phyloP scores from a whole-genome alignment of 768 basidiomycete species.

The Boletus huronensis region DNA sequence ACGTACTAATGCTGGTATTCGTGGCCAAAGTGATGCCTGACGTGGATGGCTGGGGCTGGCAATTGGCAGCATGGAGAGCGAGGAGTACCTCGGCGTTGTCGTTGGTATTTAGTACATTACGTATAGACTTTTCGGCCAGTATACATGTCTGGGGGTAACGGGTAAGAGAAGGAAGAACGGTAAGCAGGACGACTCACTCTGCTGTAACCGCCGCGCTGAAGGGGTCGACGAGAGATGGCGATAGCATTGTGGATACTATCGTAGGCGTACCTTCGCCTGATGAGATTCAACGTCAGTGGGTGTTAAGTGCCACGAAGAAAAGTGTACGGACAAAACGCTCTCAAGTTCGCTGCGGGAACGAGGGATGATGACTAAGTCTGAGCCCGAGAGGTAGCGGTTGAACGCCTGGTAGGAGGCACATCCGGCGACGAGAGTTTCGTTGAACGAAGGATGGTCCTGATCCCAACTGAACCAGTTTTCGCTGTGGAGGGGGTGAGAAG shows the following conservation, averaged over 20 bases:
- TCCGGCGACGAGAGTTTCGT: slow-evolving; percentile 71
- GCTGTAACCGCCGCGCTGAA: slow-evolving; percentile 55
- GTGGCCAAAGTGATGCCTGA: slow-evolving; percentile 15
- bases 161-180: not conserved
- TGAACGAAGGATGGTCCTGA: slow-evolving; percentile 60
- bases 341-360: slow-evolving; percentile 63
- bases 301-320: not conserved
- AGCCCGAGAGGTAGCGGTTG: slow-evolving; percentile 66
- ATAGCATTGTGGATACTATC: slow-evolving; percentile 82
- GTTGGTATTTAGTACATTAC: slow-evolving; percentile 61
- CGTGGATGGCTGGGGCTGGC: slow-evolving; percentile 9
- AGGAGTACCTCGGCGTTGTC: slow-evolving; percentile 68
- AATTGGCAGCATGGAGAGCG: slow-evolving; percentile 48
- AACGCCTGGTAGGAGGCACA: slow-evolving; percentile 82
- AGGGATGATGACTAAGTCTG: slow-evolving; percentile 70
- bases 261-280: slow-evolving; percentile 69
- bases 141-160: slow-evolving; percentile 53
- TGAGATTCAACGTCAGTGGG: slow-evolving; percentile 6
- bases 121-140: slow-evolving; percentile 68
- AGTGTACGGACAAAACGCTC: slow-evolving; percentile 57
- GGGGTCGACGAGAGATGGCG: slow-evolving; percentile 58
- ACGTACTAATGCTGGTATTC: slow-evolving; percentile 23
- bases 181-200: slow-evolving; percentile 37
- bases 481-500: slow-evolving; percentile 36
- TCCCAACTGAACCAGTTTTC: slow-evolving; percentile 72